phyloP scores from a whole-genome alignment of 768 basidiomycete genomes.

The Phanerodontia chrysosporium region DNA sequence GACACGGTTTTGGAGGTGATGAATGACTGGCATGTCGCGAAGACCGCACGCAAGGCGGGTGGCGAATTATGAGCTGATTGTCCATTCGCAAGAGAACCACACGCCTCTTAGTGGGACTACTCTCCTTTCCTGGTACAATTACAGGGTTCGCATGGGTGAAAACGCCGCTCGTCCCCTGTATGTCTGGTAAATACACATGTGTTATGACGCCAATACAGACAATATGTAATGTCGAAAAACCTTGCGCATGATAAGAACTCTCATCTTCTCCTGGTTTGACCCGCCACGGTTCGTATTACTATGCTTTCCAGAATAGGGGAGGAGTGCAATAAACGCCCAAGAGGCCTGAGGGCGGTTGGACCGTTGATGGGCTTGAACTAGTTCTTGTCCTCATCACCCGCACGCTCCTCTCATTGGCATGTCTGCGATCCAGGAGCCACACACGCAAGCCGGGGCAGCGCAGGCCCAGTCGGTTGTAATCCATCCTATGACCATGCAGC shows the following conservation, averaged over 20 bases:
- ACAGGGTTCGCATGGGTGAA: too few relatives aligned
- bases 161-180: too few relatives aligned
- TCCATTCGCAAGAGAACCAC: too few relatives aligned
- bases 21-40: conserved; percentile 6
- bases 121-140: too few relatives aligned
- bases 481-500: conserved; percentile 22
- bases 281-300: too few relatives aligned
- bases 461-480: neutral
- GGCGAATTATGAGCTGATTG: neutral
- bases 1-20: conserved; percentile 7
- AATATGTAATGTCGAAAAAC: too few relatives aligned
- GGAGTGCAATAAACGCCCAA: neutral
- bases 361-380: neutral
- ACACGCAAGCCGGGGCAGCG: neutral
- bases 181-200: too few relatives aligned
- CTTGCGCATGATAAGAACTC: too few relatives aligned
- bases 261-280: too few relatives aligned
- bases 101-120: too few relatives aligned
- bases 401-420: neutral
- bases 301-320: neutral
- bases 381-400: neutral
- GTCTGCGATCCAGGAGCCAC: neutral
- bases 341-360: neutral
- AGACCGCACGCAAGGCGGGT: neutral
- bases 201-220: too few relatives aligned